Conservation (phyloP, 2,329 filamentous ascomycete genomes). For the Microascus cirrosus region DNA sequence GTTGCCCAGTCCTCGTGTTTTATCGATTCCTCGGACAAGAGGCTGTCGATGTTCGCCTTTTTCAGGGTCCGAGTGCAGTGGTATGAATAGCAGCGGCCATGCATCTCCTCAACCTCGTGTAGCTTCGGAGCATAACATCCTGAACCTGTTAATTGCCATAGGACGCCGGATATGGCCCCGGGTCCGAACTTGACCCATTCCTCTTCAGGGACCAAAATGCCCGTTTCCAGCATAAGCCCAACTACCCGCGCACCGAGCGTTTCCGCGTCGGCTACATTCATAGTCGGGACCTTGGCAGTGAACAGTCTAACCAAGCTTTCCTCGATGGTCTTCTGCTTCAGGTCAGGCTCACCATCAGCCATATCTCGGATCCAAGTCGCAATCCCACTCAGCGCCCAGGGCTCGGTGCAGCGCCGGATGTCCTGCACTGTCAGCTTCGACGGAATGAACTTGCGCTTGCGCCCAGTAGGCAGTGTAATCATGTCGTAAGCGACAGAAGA, state of each 20-base stretch:
- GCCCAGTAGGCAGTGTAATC: conserved; percentile 68
- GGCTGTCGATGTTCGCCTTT: conserved; percentile 78
- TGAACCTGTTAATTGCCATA: conserved; percentile 84
- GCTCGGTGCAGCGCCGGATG: conserved; percentile 75
- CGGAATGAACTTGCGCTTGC: conserved; percentile 75
- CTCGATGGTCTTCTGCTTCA: conserved; percentile 73
- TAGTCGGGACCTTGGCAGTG: conserved; percentile 89
- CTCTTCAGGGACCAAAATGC: conserved; percentile 75
- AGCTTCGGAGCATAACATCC: conserved; percentile 85
- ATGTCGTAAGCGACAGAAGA: conserved; percentile 62
- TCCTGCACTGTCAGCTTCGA: conserved; percentile 72
- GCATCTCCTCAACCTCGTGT: conserved; percentile 54
- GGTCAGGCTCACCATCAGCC: conserved; percentile 81
- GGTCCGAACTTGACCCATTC: conserved; percentile 94
- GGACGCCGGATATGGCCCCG: conserved; percentile 72
- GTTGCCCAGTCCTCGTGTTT: conserved; percentile 72
- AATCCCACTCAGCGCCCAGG: conserved; percentile 88
- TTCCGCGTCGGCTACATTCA: conserved; percentile 97
- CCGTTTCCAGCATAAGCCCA: conserved; percentile 65
- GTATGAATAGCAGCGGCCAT: conserved; percentile 78
- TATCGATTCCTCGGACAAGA: conserved; percentile 58
- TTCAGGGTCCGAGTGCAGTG: conserved; percentile 91
- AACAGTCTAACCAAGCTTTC: conserved; percentile 85
- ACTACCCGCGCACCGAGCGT: conserved; percentile 70
- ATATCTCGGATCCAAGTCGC: conserved; percentile 78